phyloP scores from a whole-genome alignment of 225 moss, liverwort and hornwort species.

The Polytrichum formosum region DNA sequence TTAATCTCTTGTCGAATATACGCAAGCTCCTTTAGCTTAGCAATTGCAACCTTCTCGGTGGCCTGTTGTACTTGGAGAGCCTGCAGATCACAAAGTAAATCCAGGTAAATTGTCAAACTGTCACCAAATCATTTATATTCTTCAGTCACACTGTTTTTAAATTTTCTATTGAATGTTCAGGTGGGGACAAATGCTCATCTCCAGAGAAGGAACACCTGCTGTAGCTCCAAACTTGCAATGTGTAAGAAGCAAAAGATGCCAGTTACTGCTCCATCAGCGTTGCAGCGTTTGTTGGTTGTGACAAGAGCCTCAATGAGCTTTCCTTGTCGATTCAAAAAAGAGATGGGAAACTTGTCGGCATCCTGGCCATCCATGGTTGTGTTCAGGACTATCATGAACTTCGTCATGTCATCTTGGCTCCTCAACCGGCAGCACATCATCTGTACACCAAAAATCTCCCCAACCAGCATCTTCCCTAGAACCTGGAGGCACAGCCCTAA shows the following conservation, averaged over 20 bases:
- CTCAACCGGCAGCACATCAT: conserved; percentile 49
- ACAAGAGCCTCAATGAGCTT: conserved; percentile 48
- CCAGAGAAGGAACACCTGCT: conserved; percentile 27
- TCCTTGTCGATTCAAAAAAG: conserved; percentile 43
- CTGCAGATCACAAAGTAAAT: conserved; percentile 13
- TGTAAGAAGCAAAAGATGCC: conserved; percentile 60
- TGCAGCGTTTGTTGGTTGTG: conserved; percentile 42
- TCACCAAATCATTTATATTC: not conserved
- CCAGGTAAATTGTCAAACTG: not conserved
- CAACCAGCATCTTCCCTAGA: conserved; percentile 41
- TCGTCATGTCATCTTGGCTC: conserved; percentile 49
- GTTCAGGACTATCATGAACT: conserved; percentile 52
- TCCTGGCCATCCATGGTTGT: conserved; percentile 47
- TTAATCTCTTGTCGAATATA: conserved; percentile 65
- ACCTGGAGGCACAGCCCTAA: conserved; percentile 16
- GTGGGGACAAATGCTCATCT: not conserved
- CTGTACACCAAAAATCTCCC: conserved; percentile 52
- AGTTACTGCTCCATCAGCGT: conserved; percentile 42
- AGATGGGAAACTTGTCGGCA: conserved; percentile 41
- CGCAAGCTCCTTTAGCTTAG: conserved; percentile 60
- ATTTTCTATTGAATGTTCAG: no score
- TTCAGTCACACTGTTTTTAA: no score
- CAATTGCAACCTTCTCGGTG: conserved; percentile 57
- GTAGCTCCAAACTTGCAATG: conserved; percentile 54
- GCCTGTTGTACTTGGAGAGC: conserved; percentile 57